phyloP scores from a whole-genome alignment of 2,329 filamentous ascomycete species.

The Cephalotrichum gorgonifer region DNA sequence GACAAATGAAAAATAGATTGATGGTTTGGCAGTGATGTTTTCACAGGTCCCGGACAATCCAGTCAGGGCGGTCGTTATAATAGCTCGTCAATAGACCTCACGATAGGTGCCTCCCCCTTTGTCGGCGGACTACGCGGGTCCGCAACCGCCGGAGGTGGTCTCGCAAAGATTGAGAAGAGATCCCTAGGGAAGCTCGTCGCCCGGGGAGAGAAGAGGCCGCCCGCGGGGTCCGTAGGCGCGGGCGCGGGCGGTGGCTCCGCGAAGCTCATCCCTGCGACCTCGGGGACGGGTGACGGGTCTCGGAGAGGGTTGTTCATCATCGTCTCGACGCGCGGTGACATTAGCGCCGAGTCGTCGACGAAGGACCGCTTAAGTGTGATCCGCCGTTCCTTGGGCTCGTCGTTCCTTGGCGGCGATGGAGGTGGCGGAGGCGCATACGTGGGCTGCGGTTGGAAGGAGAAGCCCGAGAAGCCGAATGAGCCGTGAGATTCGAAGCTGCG shows the following conservation, averaged over 20 bases:
- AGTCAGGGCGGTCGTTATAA: conserved; percentile 34
- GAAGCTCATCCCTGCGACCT: conserved; percentile 38
- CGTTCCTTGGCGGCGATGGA: neutral
- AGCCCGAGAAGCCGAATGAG: neutral
- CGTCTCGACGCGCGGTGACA: conserved; percentile 62
- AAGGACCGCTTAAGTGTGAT: conserved; percentile 10
- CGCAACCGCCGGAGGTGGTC: conserved; percentile 37
- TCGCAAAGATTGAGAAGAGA: conserved; percentile 39
- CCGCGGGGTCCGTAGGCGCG: too few relatives aligned
- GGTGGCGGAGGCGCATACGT: neutral
- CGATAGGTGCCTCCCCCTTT: conserved; percentile 63
- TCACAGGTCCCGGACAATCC: neutral
- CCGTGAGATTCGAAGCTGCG: conserved; percentile 2
- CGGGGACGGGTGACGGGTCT: conserved; percentile 19
- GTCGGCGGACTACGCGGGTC: conserved; percentile 70
- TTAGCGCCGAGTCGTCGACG: conserved; percentile 42
- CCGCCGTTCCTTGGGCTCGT: neutral
- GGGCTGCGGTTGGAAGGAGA: neutral
- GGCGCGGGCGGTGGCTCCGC: conserved; percentile 42
- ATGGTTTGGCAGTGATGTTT: too few relatives aligned
- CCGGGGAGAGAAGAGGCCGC: conserved; percentile 39
- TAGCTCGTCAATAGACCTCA: conserved; percentile 68
- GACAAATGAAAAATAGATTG: neutral
- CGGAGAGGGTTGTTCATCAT: conserved; percentile 63
- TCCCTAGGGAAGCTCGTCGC: conserved; percentile 43